Evolutionary conservation across 1,284 basidiomycete genomes (phyloP).

Genomic region (Pseudozyma pruni): DNA sequence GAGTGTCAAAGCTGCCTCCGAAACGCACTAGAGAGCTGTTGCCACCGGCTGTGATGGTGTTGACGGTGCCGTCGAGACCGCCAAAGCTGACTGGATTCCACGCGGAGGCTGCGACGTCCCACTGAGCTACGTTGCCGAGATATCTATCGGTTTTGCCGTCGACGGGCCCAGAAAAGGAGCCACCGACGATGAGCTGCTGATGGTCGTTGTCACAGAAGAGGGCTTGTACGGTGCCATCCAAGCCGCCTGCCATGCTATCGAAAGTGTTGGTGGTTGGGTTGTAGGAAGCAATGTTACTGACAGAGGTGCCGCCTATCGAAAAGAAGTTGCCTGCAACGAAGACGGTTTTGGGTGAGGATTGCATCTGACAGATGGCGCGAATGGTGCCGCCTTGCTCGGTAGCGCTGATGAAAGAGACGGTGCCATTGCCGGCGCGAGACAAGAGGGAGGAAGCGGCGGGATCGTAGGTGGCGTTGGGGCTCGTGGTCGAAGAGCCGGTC

Average conservation of each 20-base stretch:
- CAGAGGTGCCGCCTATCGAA: constrained; percentile 53
- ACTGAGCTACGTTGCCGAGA: constrained; percentile 79
- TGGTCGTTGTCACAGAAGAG: constrained; percentile 83
- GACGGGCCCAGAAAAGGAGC: constrained; percentile 74
- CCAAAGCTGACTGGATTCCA: constrained; percentile 84
- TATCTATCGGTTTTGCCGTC: constrained; percentile 64
- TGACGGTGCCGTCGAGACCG: constrained; percentile 82
- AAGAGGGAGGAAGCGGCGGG: constrained; percentile 55
- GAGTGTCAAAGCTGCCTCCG: constrained; percentile 78
- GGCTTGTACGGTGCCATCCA: constrained; percentile 77
- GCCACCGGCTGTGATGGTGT: constrained; percentile 79
- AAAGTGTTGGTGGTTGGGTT: constrained; percentile 41
- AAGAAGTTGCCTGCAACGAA: constrained; percentile 68
- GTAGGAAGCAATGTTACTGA: constrained; percentile 60
- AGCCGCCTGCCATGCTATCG: constrained; percentile 47
- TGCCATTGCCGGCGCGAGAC: constrained; percentile 57
- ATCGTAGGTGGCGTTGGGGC: constrained; percentile 50
- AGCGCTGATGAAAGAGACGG: constrained; percentile 56
- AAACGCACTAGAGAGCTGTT: constrained; percentile 83
- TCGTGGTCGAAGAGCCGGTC: constrained; percentile 40
- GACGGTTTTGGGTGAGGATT: constrained; percentile 46
- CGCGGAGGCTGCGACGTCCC: constrained; percentile 75
- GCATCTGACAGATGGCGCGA: constrained; percentile 63
- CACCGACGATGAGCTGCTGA: constrained; percentile 84
- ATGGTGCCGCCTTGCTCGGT: constrained; percentile 66